Evolutionary conservation across 2,329 filamentous ascomycete genomes (phyloP), one percentile per base, ranked within the genome.

Genomic region (Paecilomyces niveus): DNA sequence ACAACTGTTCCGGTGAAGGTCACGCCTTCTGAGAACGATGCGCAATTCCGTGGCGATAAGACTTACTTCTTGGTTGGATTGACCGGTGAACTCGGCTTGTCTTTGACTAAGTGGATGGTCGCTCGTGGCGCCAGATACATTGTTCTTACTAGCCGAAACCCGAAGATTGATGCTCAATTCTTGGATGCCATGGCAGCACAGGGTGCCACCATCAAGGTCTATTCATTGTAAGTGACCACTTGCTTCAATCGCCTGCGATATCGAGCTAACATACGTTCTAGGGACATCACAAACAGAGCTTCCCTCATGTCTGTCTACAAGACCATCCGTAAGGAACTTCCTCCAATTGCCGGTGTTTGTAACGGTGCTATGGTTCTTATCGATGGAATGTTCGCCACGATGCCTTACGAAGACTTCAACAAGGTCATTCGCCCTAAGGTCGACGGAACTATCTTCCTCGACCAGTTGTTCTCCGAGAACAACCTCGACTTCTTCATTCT

Each of bases 401-500:
- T 61, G 57, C 22, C 56, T 10, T 21, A 49, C 22, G 56, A 63
- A 6, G 50, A 54, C 9, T 58, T 63, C 54, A 52, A 54, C 3
- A 45, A 29, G 18, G 58, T 57, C 8, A 32, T 60, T 7, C 50
- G 53, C 18, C 65, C 66, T 11, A 69, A 69, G 54, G 62, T 69
- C 2, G 55, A 56, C 9, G 66, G 66, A 6, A 62, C 55, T 10
- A 57, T 54, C n/a, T 18, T 56, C 5, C 59, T 68, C 7, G 58
- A 67, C 26, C 57, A 64, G 22, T n/a, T 63, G 10, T 63, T 64
- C 55, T 29, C 29, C 2, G 55, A 78, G 15, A 18, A 50, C 6
- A 39, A 59, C 4, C 58, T 68, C 3, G 66, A 68, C 24, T 68
- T 66, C 51, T 67, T 81, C 63, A 65, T 80, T 10, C 61, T 76